A percentile compares a stretch with the other conserved stretches of the same genome.
phyloP scores from a whole-genome alignment of 208 protist species.

The Porcisia hertigi region DNA sequence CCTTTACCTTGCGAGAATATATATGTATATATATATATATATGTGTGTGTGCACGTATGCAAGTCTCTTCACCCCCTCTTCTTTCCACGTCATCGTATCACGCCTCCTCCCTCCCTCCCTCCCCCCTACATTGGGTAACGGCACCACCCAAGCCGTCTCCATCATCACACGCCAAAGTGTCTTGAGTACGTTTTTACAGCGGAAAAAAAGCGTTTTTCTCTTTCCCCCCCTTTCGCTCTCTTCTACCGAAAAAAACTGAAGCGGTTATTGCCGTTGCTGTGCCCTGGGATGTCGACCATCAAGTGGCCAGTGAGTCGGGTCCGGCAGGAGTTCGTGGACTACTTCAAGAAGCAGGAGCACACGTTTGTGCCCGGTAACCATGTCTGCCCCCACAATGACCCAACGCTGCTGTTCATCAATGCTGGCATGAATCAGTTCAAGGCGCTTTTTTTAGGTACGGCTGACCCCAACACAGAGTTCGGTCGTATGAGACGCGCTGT shows the following conservation, averaged over 20 bases:
- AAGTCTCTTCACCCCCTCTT: neutral
- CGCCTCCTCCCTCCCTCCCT: neutral
- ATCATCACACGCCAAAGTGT: neutral
- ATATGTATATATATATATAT: neutral
- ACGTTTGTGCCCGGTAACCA: conserved; percentile 91
- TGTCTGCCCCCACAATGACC: conserved; percentile 97
- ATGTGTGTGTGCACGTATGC: neutral
- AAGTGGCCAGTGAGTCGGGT: conserved; percentile 88
- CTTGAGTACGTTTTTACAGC: neutral
- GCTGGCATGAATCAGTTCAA: conserved; percentile 99
- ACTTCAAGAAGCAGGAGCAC: conserved; percentile 93
- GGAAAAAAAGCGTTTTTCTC: neutral
- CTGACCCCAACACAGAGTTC: conserved; percentile 93
- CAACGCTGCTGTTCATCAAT: conserved; percentile 99
- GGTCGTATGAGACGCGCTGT: conserved; percentile 93
- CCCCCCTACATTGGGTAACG: neutral
- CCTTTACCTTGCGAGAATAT: neutral
- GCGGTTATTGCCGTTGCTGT: conserved; percentile 24
- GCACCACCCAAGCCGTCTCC: neutral
- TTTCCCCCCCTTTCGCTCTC: conserved; percentile 5
- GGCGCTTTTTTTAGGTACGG: conserved; percentile 96
- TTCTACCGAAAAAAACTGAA: conserved; percentile 18
- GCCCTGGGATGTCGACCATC: conserved; percentile 31
- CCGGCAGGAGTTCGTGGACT: conserved; percentile 94
- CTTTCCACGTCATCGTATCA: neutral